Evolutionary conservation across 2,329 filamentous ascomycete species (phyloP).

Genomic region (Cytospora mali): DNA sequence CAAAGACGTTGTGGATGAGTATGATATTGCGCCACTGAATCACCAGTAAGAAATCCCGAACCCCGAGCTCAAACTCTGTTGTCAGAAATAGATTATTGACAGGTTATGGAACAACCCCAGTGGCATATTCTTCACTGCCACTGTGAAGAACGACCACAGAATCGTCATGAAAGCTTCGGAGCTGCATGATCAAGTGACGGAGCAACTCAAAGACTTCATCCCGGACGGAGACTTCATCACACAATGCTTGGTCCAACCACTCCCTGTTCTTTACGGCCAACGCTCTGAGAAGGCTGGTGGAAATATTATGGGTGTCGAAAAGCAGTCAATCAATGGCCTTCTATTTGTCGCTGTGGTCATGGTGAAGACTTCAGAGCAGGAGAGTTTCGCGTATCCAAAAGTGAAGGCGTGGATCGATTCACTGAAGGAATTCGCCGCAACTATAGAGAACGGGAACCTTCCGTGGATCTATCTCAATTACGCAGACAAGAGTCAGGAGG

Average conservation of each 20-base stretch:
- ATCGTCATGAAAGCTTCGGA: constrained; percentile 39
- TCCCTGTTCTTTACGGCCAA: constrained; percentile 24
- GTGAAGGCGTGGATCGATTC: constrained; percentile 28
- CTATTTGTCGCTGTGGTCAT: constrained; percentile 29
- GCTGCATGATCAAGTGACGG: constrained; percentile 36
- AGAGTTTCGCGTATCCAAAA: constrained; percentile 26
- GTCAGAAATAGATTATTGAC: neutral
- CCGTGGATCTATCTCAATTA: constrained; percentile 36
- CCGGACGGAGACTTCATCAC: constrained; percentile 31
- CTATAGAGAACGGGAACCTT: constrained; percentile 25
- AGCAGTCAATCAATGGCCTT: constrained; percentile 28
- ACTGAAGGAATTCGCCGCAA: constrained; percentile 28
- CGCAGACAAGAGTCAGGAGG: constrained; percentile 34
- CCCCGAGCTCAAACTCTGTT: neutral
- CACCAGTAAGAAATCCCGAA: neutral
- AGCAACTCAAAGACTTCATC: constrained; percentile 26
- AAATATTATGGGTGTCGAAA: constrained; percentile 33
- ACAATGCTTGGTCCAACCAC: constrained; percentile 34
- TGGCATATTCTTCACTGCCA: constrained; percentile 41
- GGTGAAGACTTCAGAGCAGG: constrained; percentile 30
- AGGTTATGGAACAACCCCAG: constrained; percentile 8
- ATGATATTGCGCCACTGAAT: neutral
- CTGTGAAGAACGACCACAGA: constrained; percentile 41
- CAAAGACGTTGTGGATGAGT: neutral
- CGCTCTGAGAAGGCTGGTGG: constrained; percentile 25